Evolutionary conservation across 148 eudicot genomes (phyloP), one percentile per base, ranked within the genome.

Genomic region (Arbutus unedo): DNA sequence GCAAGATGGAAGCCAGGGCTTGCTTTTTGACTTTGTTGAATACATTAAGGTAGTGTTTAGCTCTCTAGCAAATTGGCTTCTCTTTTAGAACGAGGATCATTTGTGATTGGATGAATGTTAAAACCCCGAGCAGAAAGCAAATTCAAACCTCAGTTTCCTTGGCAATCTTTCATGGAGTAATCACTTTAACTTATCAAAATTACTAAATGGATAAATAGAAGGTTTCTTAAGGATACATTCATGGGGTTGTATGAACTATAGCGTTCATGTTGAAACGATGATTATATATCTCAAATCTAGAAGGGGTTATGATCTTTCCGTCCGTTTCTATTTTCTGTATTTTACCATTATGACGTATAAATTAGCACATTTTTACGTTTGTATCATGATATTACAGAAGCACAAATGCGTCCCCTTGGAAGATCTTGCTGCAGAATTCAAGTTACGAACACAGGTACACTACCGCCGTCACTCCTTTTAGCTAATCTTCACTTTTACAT

Each of bases 341-440:
- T 56, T 38, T 14, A 11, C 7, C 6, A 6, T 7, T 74, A 1
- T 47, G 8, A 21, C 16, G 75, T 47, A 4, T 23, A 64, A 23
- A 8, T 64, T 23, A 9, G 70, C 70, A 9, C 15, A 10, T 64
- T 41, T 14, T 23, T 53, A 62, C 51, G 18, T 60, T 55, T 4
- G 59, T 56, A 49, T 9, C 54, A 47, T 50, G 38, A 81, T 68
- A 31, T 85, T 84, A 89, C 92, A 96, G 99, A 93, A 94, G 81
- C 95, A 96, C 84, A 96, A 96, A 79, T 96, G 98, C 82, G 87
- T 96, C 62, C 99, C 97, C 4, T 85, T 96, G 82, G 99, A 96
- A 88, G 99, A 96, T 82, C 95, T 96, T 71, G 98, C 99, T 83
- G 99, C 99, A 64, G 99, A 96, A 87, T 96, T 96, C 81, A 96